Percentiles rank a stretch among this genome's conserved stretches.
These are phyloP conservation scores for Trypanosoma brucei DNA, from an alignment of 208 protist species.

Conservation along the genomic window DNA sequence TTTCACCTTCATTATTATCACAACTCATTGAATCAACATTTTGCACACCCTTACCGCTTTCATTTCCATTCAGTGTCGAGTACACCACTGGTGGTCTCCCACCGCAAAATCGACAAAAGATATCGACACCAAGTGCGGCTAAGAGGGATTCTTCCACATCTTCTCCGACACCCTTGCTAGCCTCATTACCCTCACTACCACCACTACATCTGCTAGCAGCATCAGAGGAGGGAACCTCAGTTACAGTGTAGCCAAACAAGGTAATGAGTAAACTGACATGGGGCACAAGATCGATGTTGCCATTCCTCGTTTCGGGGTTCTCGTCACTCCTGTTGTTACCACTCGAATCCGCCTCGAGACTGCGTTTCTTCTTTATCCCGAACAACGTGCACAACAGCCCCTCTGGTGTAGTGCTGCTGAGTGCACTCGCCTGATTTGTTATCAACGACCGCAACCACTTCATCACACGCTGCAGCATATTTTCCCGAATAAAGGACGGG, in stretches of 20 bases:
- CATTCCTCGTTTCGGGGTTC: not conserved
- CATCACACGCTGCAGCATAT: not conserved
- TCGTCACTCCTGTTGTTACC: not conserved
- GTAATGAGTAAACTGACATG: slow-evolving; percentile 7
- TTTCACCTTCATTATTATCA: not conserved
- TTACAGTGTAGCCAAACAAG: slow-evolving; percentile 10
- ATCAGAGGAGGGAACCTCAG: no score
- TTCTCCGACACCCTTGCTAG: not conserved
- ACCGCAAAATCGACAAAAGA: slow-evolving; percentile 22
- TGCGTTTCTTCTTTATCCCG: slow-evolving; percentile 7
- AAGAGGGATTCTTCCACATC: not conserved
- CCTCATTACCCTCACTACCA: not conserved
- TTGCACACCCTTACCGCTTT: no score
- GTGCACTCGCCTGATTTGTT: not conserved
- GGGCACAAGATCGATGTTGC: slow-evolving; percentile 6
- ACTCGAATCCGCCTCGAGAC: not conserved
- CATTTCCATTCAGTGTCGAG: no score
- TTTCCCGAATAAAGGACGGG: slow-evolving; percentile 19
- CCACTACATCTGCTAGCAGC: no score
- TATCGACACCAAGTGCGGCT: not conserved
- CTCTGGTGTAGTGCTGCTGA: slow-evolving; percentile 5
- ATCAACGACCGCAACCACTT: slow-evolving; percentile 4
- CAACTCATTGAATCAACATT: not conserved
- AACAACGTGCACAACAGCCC: slow-evolving; percentile 15
- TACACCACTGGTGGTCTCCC: not conserved